Conservation (phyloP, 805 yeast genomes). For the Tetrapisispora iriomotensis region DNA sequence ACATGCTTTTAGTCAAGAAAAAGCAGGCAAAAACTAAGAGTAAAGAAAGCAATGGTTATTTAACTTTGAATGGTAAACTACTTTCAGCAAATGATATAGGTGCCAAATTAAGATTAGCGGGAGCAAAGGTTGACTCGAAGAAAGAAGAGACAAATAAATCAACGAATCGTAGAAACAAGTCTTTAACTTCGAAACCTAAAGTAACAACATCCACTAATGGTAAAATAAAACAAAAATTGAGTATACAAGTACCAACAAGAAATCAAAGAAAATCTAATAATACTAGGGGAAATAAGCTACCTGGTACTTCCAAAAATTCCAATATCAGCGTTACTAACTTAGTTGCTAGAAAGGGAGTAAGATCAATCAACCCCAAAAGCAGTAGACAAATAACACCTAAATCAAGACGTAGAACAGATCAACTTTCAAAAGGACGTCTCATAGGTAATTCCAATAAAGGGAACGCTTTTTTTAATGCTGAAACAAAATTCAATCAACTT, state of each 20-base stretch:
- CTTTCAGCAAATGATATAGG: conserved; percentile 22
- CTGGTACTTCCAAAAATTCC: too few species aligned
- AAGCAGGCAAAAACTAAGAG: not conserved
- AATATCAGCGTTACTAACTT: too few species aligned
- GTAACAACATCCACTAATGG: not conserved
- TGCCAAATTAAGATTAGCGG: conserved; percentile 14
- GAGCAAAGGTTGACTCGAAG: not conserved
- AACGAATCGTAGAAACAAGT: not conserved
- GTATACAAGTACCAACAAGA: too few species aligned
- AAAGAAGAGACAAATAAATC: not conserved
- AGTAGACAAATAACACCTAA: not conserved
- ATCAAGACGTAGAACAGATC: not conserved
- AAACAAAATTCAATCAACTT: conserved; percentile 7
- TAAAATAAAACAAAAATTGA: too few species aligned
- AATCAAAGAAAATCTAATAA: too few species aligned
- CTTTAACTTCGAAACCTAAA: not conserved
- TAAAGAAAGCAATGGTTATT: conserved; percentile 9
- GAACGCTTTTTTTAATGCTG: not conserved
- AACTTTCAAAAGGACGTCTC: not conserved
- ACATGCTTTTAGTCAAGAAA: too few species aligned
- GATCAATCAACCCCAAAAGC: too few species aligned
- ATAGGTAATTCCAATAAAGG: not conserved
- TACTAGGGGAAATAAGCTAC: too few species aligned
- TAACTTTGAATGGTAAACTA: conserved; percentile 22
- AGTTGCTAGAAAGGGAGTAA: too few species aligned